A percentile compares a stretch with the other conserved stretches of the same genome.
These are phyloP conservation scores for Verticillium klebahnii DNA, from an alignment of 2,329 filamentous ascomycete genomes.

Conservation along the genomic window DNA sequence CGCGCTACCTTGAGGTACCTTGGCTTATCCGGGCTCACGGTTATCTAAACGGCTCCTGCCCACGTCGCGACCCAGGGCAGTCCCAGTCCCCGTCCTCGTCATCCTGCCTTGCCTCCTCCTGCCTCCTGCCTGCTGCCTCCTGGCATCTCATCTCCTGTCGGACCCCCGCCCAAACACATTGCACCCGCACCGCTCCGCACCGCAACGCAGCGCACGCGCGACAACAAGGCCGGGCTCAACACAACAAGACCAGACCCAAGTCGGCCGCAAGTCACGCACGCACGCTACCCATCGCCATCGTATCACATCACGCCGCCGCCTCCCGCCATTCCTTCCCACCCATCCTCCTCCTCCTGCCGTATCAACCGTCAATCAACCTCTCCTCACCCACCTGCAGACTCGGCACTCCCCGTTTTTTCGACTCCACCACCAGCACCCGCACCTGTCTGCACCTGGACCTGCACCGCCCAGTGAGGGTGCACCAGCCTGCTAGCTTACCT, in stretches of 20 bases:
- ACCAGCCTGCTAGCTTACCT: neutral
- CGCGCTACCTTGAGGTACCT: neutral
- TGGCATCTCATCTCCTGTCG: neutral
- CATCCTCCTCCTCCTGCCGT: neutral
- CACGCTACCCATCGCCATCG: neutral
- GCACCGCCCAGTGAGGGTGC: slow-evolving; percentile 4
- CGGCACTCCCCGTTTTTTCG: neutral
- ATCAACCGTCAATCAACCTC: slow-evolving; percentile 7
- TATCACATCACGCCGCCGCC: neutral
- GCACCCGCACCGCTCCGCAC: neutral
- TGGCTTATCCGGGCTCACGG: neutral
- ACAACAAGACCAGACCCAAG: neutral
- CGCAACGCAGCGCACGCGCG: neutral
- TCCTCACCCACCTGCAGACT: neutral
- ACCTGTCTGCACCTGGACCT: neutral
- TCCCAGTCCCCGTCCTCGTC: neutral
- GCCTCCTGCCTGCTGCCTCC: too few relatives aligned
- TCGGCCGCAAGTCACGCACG: neutral
- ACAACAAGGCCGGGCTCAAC: neutral
- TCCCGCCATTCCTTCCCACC: neutral
- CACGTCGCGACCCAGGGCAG: neutral
- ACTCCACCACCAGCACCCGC: neutral
- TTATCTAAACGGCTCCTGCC: neutral
- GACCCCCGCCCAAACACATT: neutral
- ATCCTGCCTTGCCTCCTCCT: neutral